Base-by-base conservation (phyloP, 352 stramenopile genomes). In the Globisporangium cederbergense region DNA sequence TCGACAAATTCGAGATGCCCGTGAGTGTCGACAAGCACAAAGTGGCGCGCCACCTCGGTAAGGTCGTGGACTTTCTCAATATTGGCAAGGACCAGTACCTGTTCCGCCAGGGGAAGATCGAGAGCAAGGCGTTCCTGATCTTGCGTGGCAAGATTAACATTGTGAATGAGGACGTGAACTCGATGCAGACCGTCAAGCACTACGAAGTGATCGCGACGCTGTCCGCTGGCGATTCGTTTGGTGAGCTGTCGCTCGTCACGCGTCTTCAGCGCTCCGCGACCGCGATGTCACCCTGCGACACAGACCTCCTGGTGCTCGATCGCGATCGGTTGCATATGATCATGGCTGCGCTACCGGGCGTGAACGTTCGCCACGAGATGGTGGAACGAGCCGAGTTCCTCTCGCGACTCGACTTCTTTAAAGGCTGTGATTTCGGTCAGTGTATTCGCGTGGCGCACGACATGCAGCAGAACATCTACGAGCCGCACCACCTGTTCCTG, bases 111-210 rank as follows among this genome's bases (percentile, higher is more conserved):
- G 84, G 84, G 5, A 82, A 79, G 45, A 79, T 91, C 46, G 83
- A 94, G 57, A 86, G 77, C 45, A 83, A 80, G n/a, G 85, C 85
- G 28, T 94, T 91, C 61, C 42, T 94, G 32, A 90, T 94, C 43
- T 70, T 94, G 16, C 74, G 83, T 18, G 85, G 83, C n/a, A 81
- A 74, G 8, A 87, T 94, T 54, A 77, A 83, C 54, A 90, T 94
- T 28, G 85, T 94, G 49, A 90, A 90, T 25, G 85, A 94, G 66
- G 81, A 93, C 54, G 63, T 84, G 2, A 76, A 65, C 13, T 68
- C 67, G 6, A 36, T 65, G 6, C 70, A 74, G 52, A 62, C 63
- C 5, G 61, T 83, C 14, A 81, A 79, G 49, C 70, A 79, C 40
- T 74, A 83, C 58, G 81, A 91, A 16, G 67, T 94, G 5, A 72